Evolutionary conservation across 1,284 basidiomycete species (phyloP).

Genomic region (Rhodotorula sp.): DNA sequence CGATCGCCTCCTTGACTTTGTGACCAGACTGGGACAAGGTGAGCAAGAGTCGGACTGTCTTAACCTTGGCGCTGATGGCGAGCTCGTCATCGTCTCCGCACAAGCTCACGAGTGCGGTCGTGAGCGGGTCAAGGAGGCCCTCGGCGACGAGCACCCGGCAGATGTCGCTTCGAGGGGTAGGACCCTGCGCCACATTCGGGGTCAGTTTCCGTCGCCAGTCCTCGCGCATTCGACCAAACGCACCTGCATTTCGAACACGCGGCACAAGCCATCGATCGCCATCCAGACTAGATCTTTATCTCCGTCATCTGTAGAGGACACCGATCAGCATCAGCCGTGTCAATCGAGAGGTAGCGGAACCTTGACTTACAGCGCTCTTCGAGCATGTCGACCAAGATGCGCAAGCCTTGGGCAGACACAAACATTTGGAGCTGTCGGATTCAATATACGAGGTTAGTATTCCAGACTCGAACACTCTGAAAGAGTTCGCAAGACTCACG

Average conservation of each 20-base stretch:
- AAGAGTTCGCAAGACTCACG: conserved; percentile 35
- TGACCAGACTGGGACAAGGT: conserved; percentile 93
- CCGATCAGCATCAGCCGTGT: not conserved
- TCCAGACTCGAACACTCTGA: no score
- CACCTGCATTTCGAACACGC: conserved; percentile 82
- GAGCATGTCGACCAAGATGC: conserved; percentile 77
- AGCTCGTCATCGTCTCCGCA: conserved; percentile 69
- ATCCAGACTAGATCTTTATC: conserved; percentile 82
- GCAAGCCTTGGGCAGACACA: conserved; percentile 61
- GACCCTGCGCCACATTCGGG: conserved; percentile 60
- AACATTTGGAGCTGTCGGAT: conserved; percentile 75
- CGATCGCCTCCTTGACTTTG: conserved; percentile 85
- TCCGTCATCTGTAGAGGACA: conserved; percentile 61
- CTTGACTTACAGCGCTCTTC: conserved; percentile 72
- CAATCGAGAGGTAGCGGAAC: no score
- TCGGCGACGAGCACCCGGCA: conserved; percentile 97
- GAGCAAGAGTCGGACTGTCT: conserved; percentile 83
- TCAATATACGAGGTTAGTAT: not conserved
- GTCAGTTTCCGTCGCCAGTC: not conserved
- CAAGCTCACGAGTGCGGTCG: conserved; percentile 81
- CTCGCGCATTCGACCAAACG: conserved; percentile 8
- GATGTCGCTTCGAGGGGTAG: conserved; percentile 95
- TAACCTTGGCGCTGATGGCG: conserved; percentile 64
- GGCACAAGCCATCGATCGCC: conserved; percentile 88
- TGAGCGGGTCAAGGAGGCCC: conserved; percentile 87